Evolutionary conservation across 192 early-diverging fungal species (phyloP).

Genomic region (Backusella circina): DNA sequence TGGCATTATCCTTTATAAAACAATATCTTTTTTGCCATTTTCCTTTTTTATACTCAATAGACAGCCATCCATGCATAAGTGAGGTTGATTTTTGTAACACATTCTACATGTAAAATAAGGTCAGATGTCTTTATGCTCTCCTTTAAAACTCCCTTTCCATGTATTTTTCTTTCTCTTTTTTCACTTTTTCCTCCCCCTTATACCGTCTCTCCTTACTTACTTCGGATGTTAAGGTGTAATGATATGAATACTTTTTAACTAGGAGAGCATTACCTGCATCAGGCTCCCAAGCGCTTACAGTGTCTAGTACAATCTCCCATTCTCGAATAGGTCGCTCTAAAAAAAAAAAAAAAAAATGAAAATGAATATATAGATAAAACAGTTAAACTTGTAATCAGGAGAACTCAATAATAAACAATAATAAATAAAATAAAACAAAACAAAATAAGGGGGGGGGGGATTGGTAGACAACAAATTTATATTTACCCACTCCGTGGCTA

Average conservation of each 20-base stretch:
- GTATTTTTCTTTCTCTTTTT: too few relatives aligned
- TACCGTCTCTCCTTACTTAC: slow-evolving; percentile 31
- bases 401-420: not conserved
- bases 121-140: slow-evolving; percentile 8
- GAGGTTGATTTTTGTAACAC: slow-evolving; percentile 25
- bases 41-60: slow-evolving; percentile 72
- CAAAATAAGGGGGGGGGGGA: not conserved
- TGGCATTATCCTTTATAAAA: slow-evolving; percentile 56
- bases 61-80: slow-evolving; percentile 53
- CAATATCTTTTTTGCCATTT: slow-evolving; percentile 85
- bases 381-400: slow-evolving; percentile 5
- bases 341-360: not conserved
- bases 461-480: not conserved
- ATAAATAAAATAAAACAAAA: not conserved
- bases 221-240: slow-evolving; percentile 54
- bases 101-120: slow-evolving; percentile 13
- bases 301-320: slow-evolving; percentile 84
- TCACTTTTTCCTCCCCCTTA: not conserved
- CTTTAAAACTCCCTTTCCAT: not conserved
- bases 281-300: slow-evolving; percentile 82
- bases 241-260: slow-evolving; percentile 70
- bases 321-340: slow-evolving; percentile 84
- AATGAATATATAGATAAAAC: not conserved
- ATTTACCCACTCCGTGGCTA: slow-evolving; percentile 70
- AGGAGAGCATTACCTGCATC: slow-evolving; percentile 72